Evolutionary conservation across 2,329 filamentous ascomycete genomes (phyloP).

Genomic region (Cordyceps cateniannulata): DNA sequence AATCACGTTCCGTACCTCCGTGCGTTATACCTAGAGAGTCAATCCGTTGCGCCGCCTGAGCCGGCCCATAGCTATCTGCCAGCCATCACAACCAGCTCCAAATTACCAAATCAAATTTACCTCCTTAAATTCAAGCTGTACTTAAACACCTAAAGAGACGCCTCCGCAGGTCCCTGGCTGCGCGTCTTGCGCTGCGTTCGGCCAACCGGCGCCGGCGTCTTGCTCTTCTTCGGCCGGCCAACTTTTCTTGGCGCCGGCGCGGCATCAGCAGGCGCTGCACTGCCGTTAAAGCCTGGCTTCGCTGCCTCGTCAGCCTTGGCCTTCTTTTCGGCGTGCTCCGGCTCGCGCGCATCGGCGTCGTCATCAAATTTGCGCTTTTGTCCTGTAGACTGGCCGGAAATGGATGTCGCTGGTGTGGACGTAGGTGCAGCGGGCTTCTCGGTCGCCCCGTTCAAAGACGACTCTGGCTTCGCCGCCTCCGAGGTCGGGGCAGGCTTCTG

Average conservation of each 20-base stretch:
- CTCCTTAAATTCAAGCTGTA: not conserved
- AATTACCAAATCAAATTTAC: not conserved
- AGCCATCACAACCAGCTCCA: not conserved
- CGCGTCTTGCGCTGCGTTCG: slow-evolving; percentile 36
- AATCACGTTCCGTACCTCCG: too few relatives aligned
- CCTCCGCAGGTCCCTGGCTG: slow-evolving; percentile 34
- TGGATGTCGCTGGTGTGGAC: not conserved
- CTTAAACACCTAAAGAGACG: not conserved
- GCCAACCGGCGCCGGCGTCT: slow-evolving; percentile 25
- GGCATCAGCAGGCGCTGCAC: not conserved
- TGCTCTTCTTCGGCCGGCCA: slow-evolving; percentile 31
- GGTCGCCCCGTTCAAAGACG: slow-evolving; percentile 4
- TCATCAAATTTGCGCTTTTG: slow-evolving; percentile 37
- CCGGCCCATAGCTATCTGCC: not conserved
- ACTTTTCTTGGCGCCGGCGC: slow-evolving; percentile 19
- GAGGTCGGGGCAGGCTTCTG: slow-evolving; percentile 22
- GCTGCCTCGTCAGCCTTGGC: slow-evolving; percentile 19
- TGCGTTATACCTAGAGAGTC: too few relatives aligned
- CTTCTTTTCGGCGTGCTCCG: slow-evolving; percentile 17
- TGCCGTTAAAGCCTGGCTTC: slow-evolving; percentile 15
- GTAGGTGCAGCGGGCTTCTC: slow-evolving; percentile 12
- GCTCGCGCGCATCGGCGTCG: slow-evolving; percentile 10
- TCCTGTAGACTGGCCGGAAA: slow-evolving; percentile 12
- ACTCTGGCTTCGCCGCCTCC: not conserved
- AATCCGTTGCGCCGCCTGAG: not conserved